phyloP scores from a whole-genome alignment of 306 rosid genomes.

The Mimosa bimucronata region DNA sequence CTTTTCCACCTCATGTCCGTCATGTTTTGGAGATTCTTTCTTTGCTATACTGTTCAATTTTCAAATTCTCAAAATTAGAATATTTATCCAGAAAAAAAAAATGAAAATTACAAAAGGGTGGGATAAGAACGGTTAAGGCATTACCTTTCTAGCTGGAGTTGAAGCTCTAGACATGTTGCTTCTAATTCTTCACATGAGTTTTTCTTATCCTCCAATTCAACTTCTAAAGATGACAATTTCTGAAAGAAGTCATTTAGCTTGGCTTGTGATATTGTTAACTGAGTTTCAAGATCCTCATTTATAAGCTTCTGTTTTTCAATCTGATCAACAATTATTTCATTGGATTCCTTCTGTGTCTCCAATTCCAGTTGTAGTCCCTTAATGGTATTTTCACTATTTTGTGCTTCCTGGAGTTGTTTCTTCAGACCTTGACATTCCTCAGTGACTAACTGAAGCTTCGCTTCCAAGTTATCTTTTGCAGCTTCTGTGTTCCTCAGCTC shows the following conservation, averaged over 20 bases:
- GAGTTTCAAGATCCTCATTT: slow-evolving; percentile 77
- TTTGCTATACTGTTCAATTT: slow-evolving; percentile 60
- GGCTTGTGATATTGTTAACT: slow-evolving; percentile 60
- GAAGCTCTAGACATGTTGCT: slow-evolving; percentile 85
- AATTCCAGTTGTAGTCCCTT: slow-evolving; percentile 61
- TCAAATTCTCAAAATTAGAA: slow-evolving; percentile 36
- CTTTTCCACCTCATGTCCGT: slow-evolving; percentile 54
- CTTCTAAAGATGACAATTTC: slow-evolving; percentile 76
- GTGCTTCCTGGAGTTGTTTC: slow-evolving; percentile 67
- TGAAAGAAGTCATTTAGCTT: slow-evolving; percentile 62
- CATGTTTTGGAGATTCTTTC: slow-evolving; percentile 61
- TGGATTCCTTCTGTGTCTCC: slow-evolving; percentile 53
- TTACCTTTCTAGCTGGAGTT: slow-evolving; percentile 88
- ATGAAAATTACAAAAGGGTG: background rate
- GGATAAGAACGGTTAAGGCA: background rate
- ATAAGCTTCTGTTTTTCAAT: slow-evolving; percentile 56
- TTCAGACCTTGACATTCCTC: slow-evolving; percentile 52
- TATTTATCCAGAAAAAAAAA: slow-evolving; percentile 13
- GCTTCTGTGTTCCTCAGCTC: slow-evolving; percentile 55
- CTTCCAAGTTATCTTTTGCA: slow-evolving; percentile 57
- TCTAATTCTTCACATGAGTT: slow-evolving; percentile 76
- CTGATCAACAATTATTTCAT: slow-evolving; percentile 55
- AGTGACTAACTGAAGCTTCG: slow-evolving; percentile 46
- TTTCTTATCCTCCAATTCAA: slow-evolving; percentile 76
- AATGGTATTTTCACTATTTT: slow-evolving; percentile 54